Conservation (phyloP, 345 rosid genomes). For the Pelargonium nanum region DNA sequence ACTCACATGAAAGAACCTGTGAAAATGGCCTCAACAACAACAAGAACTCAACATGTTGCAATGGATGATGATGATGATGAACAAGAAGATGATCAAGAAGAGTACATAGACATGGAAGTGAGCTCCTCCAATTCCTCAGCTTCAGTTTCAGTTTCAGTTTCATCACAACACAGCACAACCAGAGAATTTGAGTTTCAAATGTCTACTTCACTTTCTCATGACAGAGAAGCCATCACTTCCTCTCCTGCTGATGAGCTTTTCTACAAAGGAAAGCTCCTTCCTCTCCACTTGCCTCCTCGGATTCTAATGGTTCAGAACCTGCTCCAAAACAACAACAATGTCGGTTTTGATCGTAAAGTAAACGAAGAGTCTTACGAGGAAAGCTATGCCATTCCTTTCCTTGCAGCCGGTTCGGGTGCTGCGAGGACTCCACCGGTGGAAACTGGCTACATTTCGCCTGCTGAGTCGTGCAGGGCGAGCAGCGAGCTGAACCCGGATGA, state of each 20-base stretch:
- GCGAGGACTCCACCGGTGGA: conserved; percentile 20
- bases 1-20: no score
- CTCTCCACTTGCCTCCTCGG: conserved; percentile 85
- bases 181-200: conserved; percentile 85
- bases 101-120: conserved; percentile 70
- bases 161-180: conserved; percentile 56
- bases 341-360: background rate
- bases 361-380: conserved; percentile 19
- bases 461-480: conserved; percentile 50
- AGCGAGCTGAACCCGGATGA: conserved; percentile 48
- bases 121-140: conserved; percentile 24
- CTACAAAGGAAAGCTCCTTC: conserved; percentile 89
- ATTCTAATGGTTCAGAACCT: conserved; percentile 67
- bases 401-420: conserved; percentile 11
- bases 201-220: conserved; percentile 31
- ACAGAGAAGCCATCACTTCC: conserved; percentile 21
- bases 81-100: conserved; percentile 51
- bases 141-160: conserved; percentile 19
- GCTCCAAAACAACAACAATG: conserved; percentile 22
- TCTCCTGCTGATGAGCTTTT: conserved; percentile 90
- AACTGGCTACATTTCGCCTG: conserved; percentile 36
- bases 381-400: conserved; percentile 17
- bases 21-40: background rate
- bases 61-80: background rate
- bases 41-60: background rate